A percentile compares a stretch with the other conserved stretches of the same genome.
Conservation (phyloP, 257 asterid species). For the Lavandula angustifolia region DNA sequence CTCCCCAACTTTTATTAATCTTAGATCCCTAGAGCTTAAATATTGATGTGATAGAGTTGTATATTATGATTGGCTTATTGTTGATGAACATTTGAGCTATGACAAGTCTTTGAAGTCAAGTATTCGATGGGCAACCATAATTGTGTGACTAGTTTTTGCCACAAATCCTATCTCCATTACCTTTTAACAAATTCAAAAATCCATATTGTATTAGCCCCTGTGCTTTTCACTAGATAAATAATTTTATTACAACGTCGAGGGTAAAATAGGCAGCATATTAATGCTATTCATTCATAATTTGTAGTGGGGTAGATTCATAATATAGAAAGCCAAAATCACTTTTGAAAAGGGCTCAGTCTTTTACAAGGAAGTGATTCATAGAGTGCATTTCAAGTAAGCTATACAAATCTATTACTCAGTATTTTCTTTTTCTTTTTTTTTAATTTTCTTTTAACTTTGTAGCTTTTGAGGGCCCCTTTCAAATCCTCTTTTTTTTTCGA, state of each 20-base stretch:
- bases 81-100: constrained; percentile 30
- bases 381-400: constrained; percentile 68
- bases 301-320: constrained; percentile 14
- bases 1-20: too few relatives aligned
- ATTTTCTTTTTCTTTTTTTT: not conserved
- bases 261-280: not conserved
- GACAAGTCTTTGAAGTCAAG: constrained; percentile 44
- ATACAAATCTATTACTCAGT: not conserved
- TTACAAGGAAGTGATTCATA: constrained; percentile 50
- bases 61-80: constrained; percentile 34
- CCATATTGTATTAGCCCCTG: not conserved
- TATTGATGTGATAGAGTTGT: not conserved
- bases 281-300: constrained; percentile 25
- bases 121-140: constrained; percentile 30
- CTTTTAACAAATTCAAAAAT: not conserved
- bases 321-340: constrained; percentile 11
- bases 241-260: not conserved
- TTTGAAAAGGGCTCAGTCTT: constrained; percentile 38
- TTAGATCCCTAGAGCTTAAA: not conserved
- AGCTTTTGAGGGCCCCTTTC: constrained; percentile 10
- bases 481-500: too few relatives aligned
- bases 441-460: not conserved
- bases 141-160: constrained; percentile 28
- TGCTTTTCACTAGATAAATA: constrained; percentile 22
- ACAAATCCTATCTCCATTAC: not conserved